Evolutionary conservation across 2,329 filamentous ascomycete species (phyloP).

Genomic region (Lomentospora prolificans): DNA sequence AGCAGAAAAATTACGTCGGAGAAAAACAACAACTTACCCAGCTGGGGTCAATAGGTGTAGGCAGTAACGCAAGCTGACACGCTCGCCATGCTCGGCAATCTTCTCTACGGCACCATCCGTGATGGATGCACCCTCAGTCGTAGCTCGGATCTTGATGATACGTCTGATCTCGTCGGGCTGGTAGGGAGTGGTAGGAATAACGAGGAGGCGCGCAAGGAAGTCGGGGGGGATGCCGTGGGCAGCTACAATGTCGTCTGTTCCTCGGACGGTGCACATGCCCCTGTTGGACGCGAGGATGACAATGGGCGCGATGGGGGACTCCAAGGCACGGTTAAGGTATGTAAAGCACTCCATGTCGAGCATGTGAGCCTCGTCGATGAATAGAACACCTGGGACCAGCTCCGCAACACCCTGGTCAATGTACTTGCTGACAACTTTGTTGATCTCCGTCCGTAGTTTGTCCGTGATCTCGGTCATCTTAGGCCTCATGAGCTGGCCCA

Average conservation of each 20-base stretch:
- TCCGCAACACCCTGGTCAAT: slow-evolving; percentile 98
- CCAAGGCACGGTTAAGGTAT: slow-evolving; percentile 95
- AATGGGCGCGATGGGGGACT: slow-evolving; percentile 89
- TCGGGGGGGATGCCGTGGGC: slow-evolving; percentile 92
- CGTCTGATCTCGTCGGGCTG: slow-evolving; percentile 80
- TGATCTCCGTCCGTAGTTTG: slow-evolving; percentile 90
- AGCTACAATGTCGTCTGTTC: slow-evolving; percentile 70
- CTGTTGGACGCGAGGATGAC: slow-evolving; percentile 97
- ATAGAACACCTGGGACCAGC: slow-evolving; percentile 93
- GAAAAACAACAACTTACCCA: slow-evolving; percentile 38
- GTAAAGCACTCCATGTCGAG: slow-evolving; percentile 99
- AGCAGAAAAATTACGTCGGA: slow-evolving; percentile 7
- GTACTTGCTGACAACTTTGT: slow-evolving; percentile 98
- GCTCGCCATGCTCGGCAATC: slow-evolving; percentile 76
- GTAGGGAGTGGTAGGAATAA: slow-evolving; percentile 91
- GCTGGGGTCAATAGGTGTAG: slow-evolving; percentile 84
- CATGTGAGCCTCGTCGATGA: slow-evolving; percentile 99
- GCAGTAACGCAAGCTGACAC: slow-evolving; percentile 85
- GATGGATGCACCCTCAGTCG: slow-evolving; percentile 71
- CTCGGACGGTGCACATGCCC: slow-evolving; percentile 85
- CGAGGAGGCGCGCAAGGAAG: slow-evolving; percentile 85
- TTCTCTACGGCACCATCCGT: slow-evolving; percentile 77
- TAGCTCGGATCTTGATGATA: slow-evolving; percentile 77
- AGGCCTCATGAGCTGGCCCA: slow-evolving; percentile 99
- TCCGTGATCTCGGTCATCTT: slow-evolving; percentile 99